Conservation (phyloP, 2,329 filamentous ascomycete genomes). For the Talaromyces sp. region DNA sequence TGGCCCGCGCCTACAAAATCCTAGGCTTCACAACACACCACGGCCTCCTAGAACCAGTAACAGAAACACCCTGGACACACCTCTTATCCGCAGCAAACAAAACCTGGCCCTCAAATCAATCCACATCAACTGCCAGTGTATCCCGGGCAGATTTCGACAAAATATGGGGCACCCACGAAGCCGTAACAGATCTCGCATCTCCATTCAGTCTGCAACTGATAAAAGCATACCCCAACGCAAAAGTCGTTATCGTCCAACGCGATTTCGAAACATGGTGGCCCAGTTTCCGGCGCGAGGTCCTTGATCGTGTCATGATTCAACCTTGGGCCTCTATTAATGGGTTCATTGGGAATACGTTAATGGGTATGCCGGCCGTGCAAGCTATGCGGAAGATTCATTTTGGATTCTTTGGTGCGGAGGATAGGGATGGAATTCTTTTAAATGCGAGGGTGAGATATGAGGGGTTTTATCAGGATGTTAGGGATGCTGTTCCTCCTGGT, state of each 20-base stretch:
- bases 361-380: constrained; percentile 8
- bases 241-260: constrained; percentile 2
- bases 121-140: background rate
- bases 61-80: too few species aligned
- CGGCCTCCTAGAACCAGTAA: too few species aligned
- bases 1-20: too few species aligned
- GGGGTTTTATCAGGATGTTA: background rate
- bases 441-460: background rate
- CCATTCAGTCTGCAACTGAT: background rate
- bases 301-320: constrained; percentile 6
- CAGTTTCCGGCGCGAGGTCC: constrained; percentile 4
- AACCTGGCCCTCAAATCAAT: background rate
- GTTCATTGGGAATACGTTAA: constrained; percentile 1
- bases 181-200: background rate
- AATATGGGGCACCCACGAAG: background rate
- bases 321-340: constrained; percentile 8
- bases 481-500: background rate
- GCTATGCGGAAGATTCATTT: constrained; percentile 13
- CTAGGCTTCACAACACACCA: too few species aligned
- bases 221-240: background rate
- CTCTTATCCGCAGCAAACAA: background rate
- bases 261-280: constrained; percentile 8
- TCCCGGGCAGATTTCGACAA: background rate
- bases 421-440: background rate
- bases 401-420: constrained; percentile 6